Percentiles rank a stretch among this genome's conserved stretches.
Evolutionary conservation across 495 filamentous ascomycete species (phyloP).

Genomic region (Cairneyella variabilis): DNA sequence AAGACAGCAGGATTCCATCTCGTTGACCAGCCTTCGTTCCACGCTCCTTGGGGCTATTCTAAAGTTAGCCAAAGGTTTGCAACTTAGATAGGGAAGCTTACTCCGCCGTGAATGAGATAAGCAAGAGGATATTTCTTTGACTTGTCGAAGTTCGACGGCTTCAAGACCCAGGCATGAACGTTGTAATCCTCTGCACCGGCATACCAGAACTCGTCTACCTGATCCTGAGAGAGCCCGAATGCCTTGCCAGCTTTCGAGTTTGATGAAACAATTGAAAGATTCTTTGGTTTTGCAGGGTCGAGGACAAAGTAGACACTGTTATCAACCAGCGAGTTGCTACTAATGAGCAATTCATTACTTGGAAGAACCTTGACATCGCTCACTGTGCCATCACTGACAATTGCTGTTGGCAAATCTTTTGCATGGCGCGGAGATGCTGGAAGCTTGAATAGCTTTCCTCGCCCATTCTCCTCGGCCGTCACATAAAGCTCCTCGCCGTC

Average conservation of each 20-base stretch:
- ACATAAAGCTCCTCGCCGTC: conserved; percentile 63
- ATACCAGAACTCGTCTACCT: conserved; percentile 72
- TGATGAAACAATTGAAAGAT: conserved; percentile 50
- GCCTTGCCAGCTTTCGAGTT: conserved; percentile 61
- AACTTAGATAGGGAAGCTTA: background rate
- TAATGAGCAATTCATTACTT: conserved; percentile 56
- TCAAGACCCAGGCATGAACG: conserved; percentile 77
- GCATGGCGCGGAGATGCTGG: conserved; percentile 47
- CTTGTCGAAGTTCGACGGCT: conserved; percentile 72
- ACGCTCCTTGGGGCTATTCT: conserved; percentile 68
- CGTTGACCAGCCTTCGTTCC: conserved; percentile 80
- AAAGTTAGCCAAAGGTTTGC: conserved; percentile 4
- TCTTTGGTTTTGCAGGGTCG: conserved; percentile 34
- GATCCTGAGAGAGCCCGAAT: conserved; percentile 60
- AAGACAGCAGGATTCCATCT: conserved; percentile 91
- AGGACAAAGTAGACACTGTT: conserved; percentile 64
- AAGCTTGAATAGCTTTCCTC: conserved; percentile 61
- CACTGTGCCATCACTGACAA: conserved; percentile 61
- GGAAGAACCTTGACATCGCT: conserved; percentile 51
- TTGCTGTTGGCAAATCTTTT: conserved; percentile 45
- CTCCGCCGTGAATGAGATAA: conserved; percentile 81
- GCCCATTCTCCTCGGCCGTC: conserved; percentile 61
- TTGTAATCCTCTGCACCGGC: conserved; percentile 54
- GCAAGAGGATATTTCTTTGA: conserved; percentile 75
- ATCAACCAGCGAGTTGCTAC: conserved; percentile 63